Evolutionary conservation across 2,329 filamentous ascomycete species (phyloP), one percentile per base, ranked within the genome.

Genomic region (Cladosporium sp.): DNA sequence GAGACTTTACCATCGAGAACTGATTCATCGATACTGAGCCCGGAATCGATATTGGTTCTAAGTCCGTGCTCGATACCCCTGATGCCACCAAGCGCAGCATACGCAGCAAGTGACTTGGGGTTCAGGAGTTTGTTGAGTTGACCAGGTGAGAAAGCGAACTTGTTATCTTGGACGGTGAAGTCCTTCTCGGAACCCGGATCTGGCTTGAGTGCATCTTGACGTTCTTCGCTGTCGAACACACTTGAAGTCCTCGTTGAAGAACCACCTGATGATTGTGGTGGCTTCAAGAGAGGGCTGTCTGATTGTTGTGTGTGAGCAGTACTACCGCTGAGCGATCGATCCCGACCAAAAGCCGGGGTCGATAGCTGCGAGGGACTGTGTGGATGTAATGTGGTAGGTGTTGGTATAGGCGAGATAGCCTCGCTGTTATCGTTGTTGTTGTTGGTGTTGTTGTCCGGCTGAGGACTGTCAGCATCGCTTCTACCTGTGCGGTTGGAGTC

Each of bases 71-170:
- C 90, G 23, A 95, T 76, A 2, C 91, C 91, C 10, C 79, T 80
- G 6, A 94, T 76, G 57, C 91, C 91, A 64, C 91, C 91, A 1
- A 95, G 78, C 6, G 90, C 90, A 70, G 89, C 87, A 68, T 93
- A 92, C 3, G 91, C 91, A 31, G 86, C 82, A 67, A 91, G 80
- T 70, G 85, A 93, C 78, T 95, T 95, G 0, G 91, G 91, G 69
- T 93, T 93, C 61, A 93, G 82, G 8, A 95, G 80, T 78, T 94
- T 94, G 68, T 88, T 89, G 68, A 97, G 82, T 73, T 96, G 89
- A 11, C 93, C 93, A 10, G 89, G 89, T 1, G 88, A 87, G 75
- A 92, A 97, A 21, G 92, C 93, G 73, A 97, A 97, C 0, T 89
- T 89, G 76, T 95, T 96, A 75, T 92, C 83, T 5, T 89, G 84